A percentile compares a stretch with the other conserved stretches of the same genome.
phyloP scores from a whole-genome alignment of 768 basidiomycete genomes.

The Russula olivacea region DNA sequence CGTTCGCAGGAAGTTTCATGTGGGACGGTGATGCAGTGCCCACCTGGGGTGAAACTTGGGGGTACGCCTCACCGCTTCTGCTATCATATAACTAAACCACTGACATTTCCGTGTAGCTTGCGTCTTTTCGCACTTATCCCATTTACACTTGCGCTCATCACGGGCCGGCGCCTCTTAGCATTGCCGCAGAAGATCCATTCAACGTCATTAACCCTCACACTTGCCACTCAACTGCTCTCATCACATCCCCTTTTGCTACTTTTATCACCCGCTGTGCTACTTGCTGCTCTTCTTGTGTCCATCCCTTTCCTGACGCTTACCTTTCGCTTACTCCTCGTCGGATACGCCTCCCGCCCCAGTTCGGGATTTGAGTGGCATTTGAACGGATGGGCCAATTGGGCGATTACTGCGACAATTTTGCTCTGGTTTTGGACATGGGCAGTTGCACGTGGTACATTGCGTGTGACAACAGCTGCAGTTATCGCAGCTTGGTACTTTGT shows the following conservation, averaged over 20 bases:
- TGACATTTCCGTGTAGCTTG: constrained; percentile 39
- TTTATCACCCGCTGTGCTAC: constrained; percentile 67
- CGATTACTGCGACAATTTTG: constrained; percentile 47
- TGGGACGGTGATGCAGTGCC: constrained; percentile 49
- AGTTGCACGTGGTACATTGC: constrained; percentile 70
- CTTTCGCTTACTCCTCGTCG: constrained; percentile 70
- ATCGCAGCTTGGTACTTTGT: constrained; percentile 91
- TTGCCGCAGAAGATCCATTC: constrained; percentile 68
- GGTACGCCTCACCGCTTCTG: constrained; percentile 43
- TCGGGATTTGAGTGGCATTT: constrained; percentile 47
- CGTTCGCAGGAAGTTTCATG: constrained; percentile 75
- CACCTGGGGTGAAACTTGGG: constrained; percentile 78
- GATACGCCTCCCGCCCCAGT: constrained; percentile 44
- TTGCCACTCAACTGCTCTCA: constrained; percentile 66
- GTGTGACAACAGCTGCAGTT: constrained; percentile 73
- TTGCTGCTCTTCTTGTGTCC: constrained; percentile 57
- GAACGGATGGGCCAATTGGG: constrained; percentile 67
- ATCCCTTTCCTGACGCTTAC: constrained; percentile 76
- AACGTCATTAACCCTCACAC: constrained; percentile 49
- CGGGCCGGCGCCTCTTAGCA: constrained; percentile 63
- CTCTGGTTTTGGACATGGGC: constrained; percentile 74
- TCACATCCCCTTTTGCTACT: constrained; percentile 69
- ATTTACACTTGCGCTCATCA: constrained; percentile 59
- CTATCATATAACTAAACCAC: background rate
- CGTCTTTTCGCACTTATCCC: constrained; percentile 76